Base-by-base conservation (phyloP, 1,139 yeast genomes). In the Dujonia santamariae region DNA sequence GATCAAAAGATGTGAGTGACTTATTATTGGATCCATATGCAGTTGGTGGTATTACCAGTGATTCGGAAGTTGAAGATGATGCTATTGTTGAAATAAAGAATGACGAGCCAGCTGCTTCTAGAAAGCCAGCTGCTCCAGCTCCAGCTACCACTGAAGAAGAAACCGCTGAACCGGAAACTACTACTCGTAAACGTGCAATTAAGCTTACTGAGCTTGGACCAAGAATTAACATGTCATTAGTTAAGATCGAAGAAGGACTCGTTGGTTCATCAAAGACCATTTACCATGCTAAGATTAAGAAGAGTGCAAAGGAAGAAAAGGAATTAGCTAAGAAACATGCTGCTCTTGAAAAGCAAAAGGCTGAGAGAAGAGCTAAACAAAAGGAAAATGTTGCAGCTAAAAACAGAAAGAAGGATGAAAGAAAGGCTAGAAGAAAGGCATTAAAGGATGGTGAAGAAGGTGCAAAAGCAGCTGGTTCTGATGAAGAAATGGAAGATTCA, bases 161-260 rank as follows among this genome's bases (percentile, higher is more conserved):
- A 22, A 49, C 42, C 18, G 50, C 38, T 9, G 37, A 34, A n/a
- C 30, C 40, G n/a, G 44, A 47, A 32, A 40, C 67, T 38, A 59
- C 72, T 22, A 56, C 67, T 19, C 78, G 80, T 44, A 88, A 88
- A 63, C 78, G 86, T 49, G 98, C 98, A 2, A 86, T 94, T 47
- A 88, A 88, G 55, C 70, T 94, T 40, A 85, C 92, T 1, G 99
- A 94, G 60, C 67, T 90, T 37, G 99, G 99, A 0, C 99, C 99
- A 24, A 74, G 99, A 46, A 61, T 94, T 59, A 79, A 77, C 46
- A 67, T 94, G 61, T 67, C 78, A 34, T 67, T 92, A 42, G 67
- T 84, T 37, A 94, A 94, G 63, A 85, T 94, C 40, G 97, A 92
- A 60, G 97, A 92, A 55, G 96, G 95, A 13, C 76, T 90, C 32